These are phyloP conservation scores for Colletotrichum sp. DNA, from an alignment of 2,329 filamentous ascomycete genomes.

Conservation along the genomic window DNA sequence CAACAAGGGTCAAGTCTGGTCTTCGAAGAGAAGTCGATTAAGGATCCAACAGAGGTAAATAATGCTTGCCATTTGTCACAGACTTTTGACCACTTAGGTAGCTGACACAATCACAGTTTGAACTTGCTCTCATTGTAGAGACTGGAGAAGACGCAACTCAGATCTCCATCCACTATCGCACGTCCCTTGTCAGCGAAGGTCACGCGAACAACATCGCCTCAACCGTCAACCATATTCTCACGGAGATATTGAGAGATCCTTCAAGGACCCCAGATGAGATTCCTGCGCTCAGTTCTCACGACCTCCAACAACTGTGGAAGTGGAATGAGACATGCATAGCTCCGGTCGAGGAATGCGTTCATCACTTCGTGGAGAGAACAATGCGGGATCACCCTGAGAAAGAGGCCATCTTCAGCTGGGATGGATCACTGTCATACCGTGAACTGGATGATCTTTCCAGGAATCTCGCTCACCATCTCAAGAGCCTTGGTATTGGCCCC, in stretches of 20 bases:
- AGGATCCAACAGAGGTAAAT: not conserved
- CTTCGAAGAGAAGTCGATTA: not conserved
- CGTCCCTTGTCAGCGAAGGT: constrained; percentile 18
- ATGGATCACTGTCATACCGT: constrained; percentile 33
- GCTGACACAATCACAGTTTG: not conserved
- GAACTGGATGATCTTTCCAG: constrained; percentile 25
- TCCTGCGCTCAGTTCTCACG: constrained; percentile 10
- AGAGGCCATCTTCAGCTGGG: constrained; percentile 31
- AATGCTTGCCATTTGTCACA: not conserved
- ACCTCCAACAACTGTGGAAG: constrained; percentile 24
- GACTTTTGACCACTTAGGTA: not conserved
- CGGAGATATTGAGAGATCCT: not conserved
- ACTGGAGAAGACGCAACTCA: not conserved
- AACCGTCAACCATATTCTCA: constrained; percentile 30
- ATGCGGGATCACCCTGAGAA: not conserved
- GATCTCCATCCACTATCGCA: constrained; percentile 8
- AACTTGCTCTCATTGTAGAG: not conserved
- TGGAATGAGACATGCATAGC: constrained; percentile 21
- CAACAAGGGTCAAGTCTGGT: constrained; percentile 26
- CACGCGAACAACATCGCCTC: constrained; percentile 34
- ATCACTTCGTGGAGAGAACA: constrained; percentile 6
- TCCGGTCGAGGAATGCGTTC: constrained; percentile 22
- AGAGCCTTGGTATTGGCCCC: not conserved
- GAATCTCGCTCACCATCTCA: constrained; percentile 12
- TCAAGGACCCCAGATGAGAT: constrained; percentile 11